These are phyloP conservation scores for Leucoagaricus sp. DNA, from an alignment of 1,284 basidiomycete genomes.

Conservation along the genomic window DNA sequence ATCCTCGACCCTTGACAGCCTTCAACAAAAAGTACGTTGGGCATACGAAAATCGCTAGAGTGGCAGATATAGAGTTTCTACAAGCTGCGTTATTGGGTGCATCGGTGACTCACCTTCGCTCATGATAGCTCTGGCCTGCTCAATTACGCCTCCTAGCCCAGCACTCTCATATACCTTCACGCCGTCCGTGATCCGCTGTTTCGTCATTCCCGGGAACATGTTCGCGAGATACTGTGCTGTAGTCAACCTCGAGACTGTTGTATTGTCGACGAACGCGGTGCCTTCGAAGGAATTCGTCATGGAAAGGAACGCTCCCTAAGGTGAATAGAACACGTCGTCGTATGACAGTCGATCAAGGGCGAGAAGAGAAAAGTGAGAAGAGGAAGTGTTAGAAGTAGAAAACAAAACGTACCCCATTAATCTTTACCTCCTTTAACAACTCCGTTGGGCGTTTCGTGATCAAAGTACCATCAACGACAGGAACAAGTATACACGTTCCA, in stretches of 20 bases:
- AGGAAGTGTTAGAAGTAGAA: background rate
- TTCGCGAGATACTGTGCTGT: conserved; percentile 33
- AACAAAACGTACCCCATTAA: conserved; percentile 40
- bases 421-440: conserved; percentile 32
- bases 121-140: conserved; percentile 39
- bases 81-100: background rate
- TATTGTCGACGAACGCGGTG: conserved; percentile 17
- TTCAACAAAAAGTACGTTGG: conserved; percentile 14
- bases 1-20: conserved; percentile 29
- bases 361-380: too few relatives aligned
- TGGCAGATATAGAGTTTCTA: background rate
- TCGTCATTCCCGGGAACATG: conserved; percentile 36
- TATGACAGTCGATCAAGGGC: background rate
- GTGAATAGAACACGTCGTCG: too few relatives aligned
- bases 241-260: conserved; percentile 26
- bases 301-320: conserved; percentile 30
- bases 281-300: conserved; percentile 46
- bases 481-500: conserved; percentile 42
- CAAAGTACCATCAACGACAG: conserved; percentile 46
- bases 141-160: conserved; percentile 28
- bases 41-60: conserved; percentile 21
- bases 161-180: conserved; percentile 29
- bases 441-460: conserved; percentile 43
- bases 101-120: conserved; percentile 37
- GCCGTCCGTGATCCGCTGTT: conserved; percentile 24